Conservation (phyloP, 2,329 filamentous ascomycete species). For the Penicillium aurantiogriseum region DNA sequence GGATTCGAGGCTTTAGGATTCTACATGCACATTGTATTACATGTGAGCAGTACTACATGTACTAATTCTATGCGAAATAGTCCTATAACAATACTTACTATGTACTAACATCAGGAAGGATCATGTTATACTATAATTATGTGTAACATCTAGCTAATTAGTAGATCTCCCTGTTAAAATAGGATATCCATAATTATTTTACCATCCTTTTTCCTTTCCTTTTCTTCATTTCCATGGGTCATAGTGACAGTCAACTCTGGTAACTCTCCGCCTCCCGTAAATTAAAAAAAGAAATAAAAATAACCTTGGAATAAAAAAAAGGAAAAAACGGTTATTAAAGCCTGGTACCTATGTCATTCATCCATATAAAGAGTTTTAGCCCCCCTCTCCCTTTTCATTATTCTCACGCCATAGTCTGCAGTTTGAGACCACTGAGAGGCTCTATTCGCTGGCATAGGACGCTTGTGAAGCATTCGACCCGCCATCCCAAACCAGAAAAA, state of each 20-base stretch:
- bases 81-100: not conserved
- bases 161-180: not conserved
- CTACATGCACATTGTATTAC: not conserved
- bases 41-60: not conserved
- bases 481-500: constrained; percentile 1
- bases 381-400: constrained; percentile 2
- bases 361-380: constrained; percentile 16
- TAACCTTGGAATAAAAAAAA: not conserved
- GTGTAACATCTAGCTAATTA: not conserved
- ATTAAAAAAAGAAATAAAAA: not conserved
- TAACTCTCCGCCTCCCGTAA: constrained; percentile 8
- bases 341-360: constrained; percentile 1
- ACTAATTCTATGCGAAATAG: not conserved
- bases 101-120: not conserved
- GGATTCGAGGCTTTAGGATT: not conserved
- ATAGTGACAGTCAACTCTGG: not conserved
- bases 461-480: not conserved
- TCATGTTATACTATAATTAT: not conserved
- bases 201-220: not conserved
- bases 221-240: constrained; percentile 8
- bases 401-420: constrained; percentile 22
- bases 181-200: not conserved
- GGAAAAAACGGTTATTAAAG: not conserved
- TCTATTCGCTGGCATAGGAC: constrained; percentile 14
- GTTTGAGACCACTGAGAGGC: constrained; percentile 11